Percentiles rank a stretch among this genome's conserved stretches.
Conservation (phyloP, 352 stramenopile genomes). For the Phytophthora lateralis region DNA sequence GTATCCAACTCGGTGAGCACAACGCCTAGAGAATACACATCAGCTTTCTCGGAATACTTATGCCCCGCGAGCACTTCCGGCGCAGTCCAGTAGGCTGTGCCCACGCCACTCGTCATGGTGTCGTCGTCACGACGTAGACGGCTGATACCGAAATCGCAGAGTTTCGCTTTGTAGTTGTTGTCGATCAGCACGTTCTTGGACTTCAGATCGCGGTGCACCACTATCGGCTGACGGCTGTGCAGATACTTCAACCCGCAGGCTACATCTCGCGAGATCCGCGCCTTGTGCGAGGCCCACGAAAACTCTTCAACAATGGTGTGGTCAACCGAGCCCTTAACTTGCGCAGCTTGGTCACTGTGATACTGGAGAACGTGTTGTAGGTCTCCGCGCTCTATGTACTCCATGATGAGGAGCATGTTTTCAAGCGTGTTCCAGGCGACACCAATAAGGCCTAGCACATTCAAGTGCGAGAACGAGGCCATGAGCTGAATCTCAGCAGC, state of each 20-base stretch:
- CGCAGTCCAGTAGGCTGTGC: conserved; percentile 47
- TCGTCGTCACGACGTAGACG: conserved; percentile 13
- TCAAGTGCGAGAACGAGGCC: conserved; percentile 38
- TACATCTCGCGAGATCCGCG: conserved; percentile 25
- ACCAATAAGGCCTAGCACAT: conserved; percentile 43
- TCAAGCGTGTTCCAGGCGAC: conserved; percentile 51
- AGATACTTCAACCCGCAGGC: conserved; percentile 34
- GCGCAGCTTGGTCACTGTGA: conserved; percentile 14
- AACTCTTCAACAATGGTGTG: conserved; percentile 15
- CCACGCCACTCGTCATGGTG: conserved; percentile 44
- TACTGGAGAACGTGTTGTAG: conserved; percentile 43
- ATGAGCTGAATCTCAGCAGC: conserved; percentile 49
- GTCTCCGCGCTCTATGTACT: conserved; percentile 55
- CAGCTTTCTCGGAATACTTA: conserved; percentile 42
- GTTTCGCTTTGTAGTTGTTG: conserved; percentile 35
- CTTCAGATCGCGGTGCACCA: conserved; percentile 83
- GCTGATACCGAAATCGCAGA: conserved; percentile 51
- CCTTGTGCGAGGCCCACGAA: conserved; percentile 31
- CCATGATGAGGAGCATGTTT: conserved; percentile 48
- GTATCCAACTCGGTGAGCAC: conserved; percentile 32
- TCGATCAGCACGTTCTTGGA: conserved; percentile 70
- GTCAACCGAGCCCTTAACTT: not conserved
- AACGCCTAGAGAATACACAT: conserved; percentile 35
- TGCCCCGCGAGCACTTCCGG: conserved; percentile 47
- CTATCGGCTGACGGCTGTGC: conserved; percentile 22